Conservation (phyloP, 768 basidiomycete species). For the Agrocybe praecox region DNA sequence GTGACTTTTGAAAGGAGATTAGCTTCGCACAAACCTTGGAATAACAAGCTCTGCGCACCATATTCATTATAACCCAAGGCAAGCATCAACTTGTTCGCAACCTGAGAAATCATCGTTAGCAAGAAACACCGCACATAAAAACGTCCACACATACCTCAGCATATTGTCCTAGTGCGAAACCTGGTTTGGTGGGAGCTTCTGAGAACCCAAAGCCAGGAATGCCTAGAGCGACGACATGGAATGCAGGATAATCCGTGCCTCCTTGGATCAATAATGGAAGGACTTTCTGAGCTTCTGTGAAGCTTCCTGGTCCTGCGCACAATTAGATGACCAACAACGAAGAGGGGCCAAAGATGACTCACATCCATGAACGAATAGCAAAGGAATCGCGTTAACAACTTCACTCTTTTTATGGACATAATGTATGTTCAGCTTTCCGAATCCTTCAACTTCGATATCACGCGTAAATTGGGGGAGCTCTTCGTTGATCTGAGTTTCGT, state of each 20-base stretch:
- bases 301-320: neutral
- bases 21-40: neutral
- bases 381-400: constrained; percentile 48
- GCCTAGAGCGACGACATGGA: constrained; percentile 51
- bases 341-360: constrained; percentile 4
- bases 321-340: neutral
- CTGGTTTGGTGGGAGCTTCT: constrained; percentile 50
- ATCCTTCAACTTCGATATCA: constrained; percentile 49
- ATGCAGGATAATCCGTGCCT: neutral
- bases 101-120: constrained; percentile 29
- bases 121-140: constrained; percentile 40
- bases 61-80: constrained; percentile 51
- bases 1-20: constrained; percentile 26
- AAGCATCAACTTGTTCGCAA: constrained; percentile 46
- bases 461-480: constrained; percentile 58
- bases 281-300: constrained; percentile 2
- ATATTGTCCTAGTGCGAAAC: constrained; percentile 49
- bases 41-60: constrained; percentile 24
- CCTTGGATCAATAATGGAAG: neutral
- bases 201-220: constrained; percentile 67
- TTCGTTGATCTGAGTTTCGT: constrained; percentile 52
- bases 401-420: constrained; percentile 58
- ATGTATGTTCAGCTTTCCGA: constrained; percentile 49
- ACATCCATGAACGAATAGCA: constrained; percentile 67
- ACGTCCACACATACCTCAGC: constrained; percentile 41